Base-by-base conservation (phyloP, 306 rosid genomes). In the Cucurbita ficifolia region DNA sequence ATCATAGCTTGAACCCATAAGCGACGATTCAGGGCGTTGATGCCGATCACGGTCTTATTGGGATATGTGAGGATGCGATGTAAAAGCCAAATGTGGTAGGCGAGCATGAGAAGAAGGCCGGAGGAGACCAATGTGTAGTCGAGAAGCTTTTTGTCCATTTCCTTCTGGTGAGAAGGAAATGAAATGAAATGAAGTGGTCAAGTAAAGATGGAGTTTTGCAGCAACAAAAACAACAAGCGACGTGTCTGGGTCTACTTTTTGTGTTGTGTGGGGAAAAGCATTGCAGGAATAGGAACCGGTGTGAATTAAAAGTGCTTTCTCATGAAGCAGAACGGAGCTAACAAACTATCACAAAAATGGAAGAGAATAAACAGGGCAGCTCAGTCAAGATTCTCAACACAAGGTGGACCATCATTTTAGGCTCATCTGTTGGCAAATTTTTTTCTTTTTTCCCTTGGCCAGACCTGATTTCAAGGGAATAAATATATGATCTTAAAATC, bases 1-100 rank as follows among this genome's bases (percentile, higher is more conserved):
- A 86, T 94, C 97, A 94, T 94, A 19, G 95, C 95, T 7, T 74
- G 84, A 49, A 89, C 92, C 99, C 99, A 94, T 72, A 84, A 76
- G 14, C 96, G 92, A 67, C 99, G 97, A 70, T 85, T 91, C 85
- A 86, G 70, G 79, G 97, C 86, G 38, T 91, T 91, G 86, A 91
- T 79, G 39, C 99, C 99, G 57, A 91, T 72, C 33, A 89, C 79
- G 13, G 99, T 91, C 76, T 73, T 85, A 68, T 87, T 85, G 61
- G 99, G 99, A 4, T 83, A 85, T 39, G 22, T 83, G 3, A 81
- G 2, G 45, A 94, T 78, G 39, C 81, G 85, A 35, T 82, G 43
- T 67, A 94, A 79, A 29, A 91, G 96, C 96, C 96, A 94, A 0
- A 78, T n/a, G 78, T 94, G 99, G 81, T 94, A 94, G 5, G 78